Evolutionary conservation across 148 eudicot species (phyloP), one percentile per base, ranked within the genome.

Genomic region (Dysphania ambrosioides): DNA sequence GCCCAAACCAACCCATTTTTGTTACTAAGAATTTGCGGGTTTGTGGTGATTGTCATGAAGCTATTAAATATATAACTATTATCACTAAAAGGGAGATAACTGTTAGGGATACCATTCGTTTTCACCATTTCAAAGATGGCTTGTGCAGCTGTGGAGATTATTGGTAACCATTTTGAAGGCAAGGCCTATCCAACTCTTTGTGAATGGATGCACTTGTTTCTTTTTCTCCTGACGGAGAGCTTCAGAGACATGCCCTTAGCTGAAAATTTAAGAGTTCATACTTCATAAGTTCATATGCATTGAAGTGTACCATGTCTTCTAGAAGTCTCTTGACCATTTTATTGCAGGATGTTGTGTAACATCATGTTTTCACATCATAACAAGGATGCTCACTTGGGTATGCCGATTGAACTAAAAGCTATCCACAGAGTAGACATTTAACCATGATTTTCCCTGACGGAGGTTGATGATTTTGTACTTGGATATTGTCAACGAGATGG

Each of bases 111-210:
- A 80, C 89, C 0, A 75, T 71, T 78, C 88, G 98, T 30, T 94
- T 88, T 81, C 98, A 94, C 81, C 98, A 91, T 86, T 91, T 94
- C 72, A 81, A 74, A 73, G 84, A 88, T 80, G 97, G 98, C 57
- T 77, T 65, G 21, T 94, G 97, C 85, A 94, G 78, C 70, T 94
- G 97, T 78, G 80, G 88, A 70, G 96, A 91, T 80, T 91, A 87
- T 74, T 94, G 98, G 98, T 94, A 80, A 85, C 36, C 13, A 40
- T 41, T 64, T 19, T 38, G 56, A 51, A 58, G 19, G 9, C 11
- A 57, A 49, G 30, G 38, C 63, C 23, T 35, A 42, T 49, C 4
- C 53, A 13, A 13, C 8, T 16, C 34, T 38, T 71, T 64, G 49
- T 31, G 61, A 36, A 16, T 7, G 6, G 36, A 47, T 13, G 24